Percentiles rank a stretch among this genome's conserved stretches.
These are phyloP conservation scores for Pachysandra terminalis DNA, from an alignment of 164 flowering plant genomes.

Conservation along the genomic window DNA sequence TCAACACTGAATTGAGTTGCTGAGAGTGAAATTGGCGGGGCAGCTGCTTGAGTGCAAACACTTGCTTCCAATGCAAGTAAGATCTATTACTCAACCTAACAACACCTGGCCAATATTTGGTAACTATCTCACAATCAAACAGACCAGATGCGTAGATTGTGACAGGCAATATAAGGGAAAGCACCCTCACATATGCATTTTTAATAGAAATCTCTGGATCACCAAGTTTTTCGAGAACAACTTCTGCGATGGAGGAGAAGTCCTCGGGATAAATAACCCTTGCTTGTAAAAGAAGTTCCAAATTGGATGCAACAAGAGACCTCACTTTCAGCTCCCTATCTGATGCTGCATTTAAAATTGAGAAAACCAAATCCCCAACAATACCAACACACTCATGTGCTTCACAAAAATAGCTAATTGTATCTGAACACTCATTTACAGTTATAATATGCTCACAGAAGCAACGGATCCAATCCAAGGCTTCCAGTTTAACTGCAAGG, in stretches of 20 bases:
- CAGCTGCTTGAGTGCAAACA: conserved; percentile 76
- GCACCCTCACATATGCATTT: conserved; percentile 51
- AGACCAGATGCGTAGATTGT: conserved; percentile 59
- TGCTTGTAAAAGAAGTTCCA: conserved; percentile 67
- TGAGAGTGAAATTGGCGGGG: conserved; percentile 62
- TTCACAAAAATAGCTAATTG: conserved; percentile 25
- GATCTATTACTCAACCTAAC: conserved; percentile 33
- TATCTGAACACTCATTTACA: conserved; percentile 26
- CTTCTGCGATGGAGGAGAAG: conserved; percentile 50
- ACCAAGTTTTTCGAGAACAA: conserved; percentile 79
- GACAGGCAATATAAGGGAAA: conserved; percentile 57
- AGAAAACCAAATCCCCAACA: conserved; percentile 36
- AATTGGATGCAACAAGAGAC: conserved; percentile 49
- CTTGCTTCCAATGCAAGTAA: conserved; percentile 72
- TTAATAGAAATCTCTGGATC: conserved; percentile 66
- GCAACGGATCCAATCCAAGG: conserved; percentile 64
- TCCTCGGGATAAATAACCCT: conserved; percentile 57
- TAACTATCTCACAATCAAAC: conserved; percentile 35
- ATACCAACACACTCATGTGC: conserved; percentile 27
- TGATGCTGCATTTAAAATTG: conserved; percentile 63
- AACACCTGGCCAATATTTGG: conserved; percentile 23
- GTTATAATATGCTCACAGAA: conserved; percentile 49
- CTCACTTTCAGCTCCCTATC: conserved; percentile 86
- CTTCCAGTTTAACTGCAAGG: conserved; percentile 60
- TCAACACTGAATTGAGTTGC: no score